Conservation (phyloP, 1,139 yeast genomes). For the Hansenula anomala region DNA sequence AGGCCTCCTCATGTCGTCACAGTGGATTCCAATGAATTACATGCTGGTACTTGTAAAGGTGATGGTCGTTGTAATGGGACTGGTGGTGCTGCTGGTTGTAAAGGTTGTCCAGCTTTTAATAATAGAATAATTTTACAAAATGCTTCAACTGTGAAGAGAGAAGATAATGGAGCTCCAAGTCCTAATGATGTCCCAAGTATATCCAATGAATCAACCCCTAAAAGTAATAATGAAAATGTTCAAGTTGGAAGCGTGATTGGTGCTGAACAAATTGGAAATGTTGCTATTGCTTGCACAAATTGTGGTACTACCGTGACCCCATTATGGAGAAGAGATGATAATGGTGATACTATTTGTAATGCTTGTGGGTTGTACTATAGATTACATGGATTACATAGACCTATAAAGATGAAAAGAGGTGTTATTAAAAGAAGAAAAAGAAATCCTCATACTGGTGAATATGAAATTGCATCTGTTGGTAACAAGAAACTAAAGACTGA, state of each 20-base stretch:
- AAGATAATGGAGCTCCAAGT: not conserved
- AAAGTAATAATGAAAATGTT: not conserved
- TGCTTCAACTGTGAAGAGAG: conserved; percentile 3
- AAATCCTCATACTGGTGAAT: conserved; percentile 7
- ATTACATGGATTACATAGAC: conserved; percentile 75
- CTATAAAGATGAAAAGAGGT: conserved; percentile 66
- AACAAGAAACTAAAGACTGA: not conserved
- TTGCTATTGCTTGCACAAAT: conserved; percentile 74
- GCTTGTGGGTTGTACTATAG: conserved; percentile 81
- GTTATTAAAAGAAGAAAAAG: conserved; percentile 75
- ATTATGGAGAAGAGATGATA: conserved; percentile 78
- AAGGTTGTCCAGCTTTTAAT: conserved; percentile 79
- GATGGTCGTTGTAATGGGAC: conserved; percentile 86
- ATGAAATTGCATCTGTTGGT: not conserved
- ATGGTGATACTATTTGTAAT: conserved; percentile 79
- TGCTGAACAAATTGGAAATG: conserved; percentile 30
- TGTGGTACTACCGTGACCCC: conserved; percentile 85
- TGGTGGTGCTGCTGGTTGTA: conserved; percentile 76
- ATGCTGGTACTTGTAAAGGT: conserved; percentile 68
- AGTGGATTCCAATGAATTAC: conserved; percentile 30
- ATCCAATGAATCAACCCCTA: not conserved
- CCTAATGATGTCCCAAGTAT: not conserved
- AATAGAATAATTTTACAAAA: conserved; percentile 47
- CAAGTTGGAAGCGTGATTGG: conserved; percentile 13
- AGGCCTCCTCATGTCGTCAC: conserved; percentile 59